Evolutionary conservation across 2,329 filamentous ascomycete genomes (phyloP).

Genomic region (Diaporthe ampelina): DNA sequence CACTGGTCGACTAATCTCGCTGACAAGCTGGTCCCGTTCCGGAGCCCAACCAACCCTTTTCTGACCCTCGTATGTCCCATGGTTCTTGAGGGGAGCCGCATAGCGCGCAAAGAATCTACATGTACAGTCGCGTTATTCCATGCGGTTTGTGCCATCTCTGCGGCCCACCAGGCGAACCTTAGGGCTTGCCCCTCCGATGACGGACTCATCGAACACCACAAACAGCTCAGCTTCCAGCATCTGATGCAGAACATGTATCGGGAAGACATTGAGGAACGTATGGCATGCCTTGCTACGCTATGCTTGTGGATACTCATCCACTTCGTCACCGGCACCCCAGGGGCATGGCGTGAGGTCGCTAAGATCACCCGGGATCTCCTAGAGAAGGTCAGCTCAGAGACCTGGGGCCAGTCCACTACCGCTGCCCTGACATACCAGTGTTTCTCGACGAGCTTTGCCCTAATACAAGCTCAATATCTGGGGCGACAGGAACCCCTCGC

Average conservation of each 20-base stretch:
- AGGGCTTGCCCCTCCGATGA: not conserved
- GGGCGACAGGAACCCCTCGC: not conserved
- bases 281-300: conserved; percentile 2
- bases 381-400: not conserved
- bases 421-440: not conserved
- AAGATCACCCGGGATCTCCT: not conserved
- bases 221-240: conserved; percentile 2
- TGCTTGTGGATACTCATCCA: conserved; percentile 4
- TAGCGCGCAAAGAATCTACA: not conserved
- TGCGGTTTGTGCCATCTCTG: conserved; percentile 1
- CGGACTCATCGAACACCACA: not conserved
- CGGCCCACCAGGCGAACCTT: not conserved
- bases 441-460: not conserved
- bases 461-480: not conserved
- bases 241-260: not conserved
- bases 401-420: not conserved
- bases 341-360: not conserved
- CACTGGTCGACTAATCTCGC: conserved; percentile 4
- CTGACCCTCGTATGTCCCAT: not conserved
- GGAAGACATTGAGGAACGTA: not conserved
- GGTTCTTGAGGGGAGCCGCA: not conserved
- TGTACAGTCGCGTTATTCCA: not conserved
- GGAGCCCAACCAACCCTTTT: not conserved
- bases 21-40: not conserved
- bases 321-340: not conserved